Evolutionary conservation across 2,329 filamentous ascomycete species (phyloP).

Genomic region (Fusarium buharicum): DNA sequence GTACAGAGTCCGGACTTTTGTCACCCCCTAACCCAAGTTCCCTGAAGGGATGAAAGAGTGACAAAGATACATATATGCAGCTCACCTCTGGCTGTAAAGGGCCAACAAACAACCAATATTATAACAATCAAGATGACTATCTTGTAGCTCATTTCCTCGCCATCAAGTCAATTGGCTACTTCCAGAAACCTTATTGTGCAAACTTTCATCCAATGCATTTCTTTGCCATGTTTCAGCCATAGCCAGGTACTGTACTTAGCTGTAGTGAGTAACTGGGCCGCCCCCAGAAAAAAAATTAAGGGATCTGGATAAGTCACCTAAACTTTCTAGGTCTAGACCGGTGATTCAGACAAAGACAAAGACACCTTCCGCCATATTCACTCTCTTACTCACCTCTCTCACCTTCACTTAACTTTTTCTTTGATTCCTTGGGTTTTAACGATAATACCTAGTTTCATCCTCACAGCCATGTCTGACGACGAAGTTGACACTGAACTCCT

Average conservation of each 20-base stretch:
- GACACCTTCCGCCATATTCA: constrained; percentile 21
- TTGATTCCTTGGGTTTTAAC: neutral
- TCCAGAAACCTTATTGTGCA: neutral
- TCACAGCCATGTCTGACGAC: constrained; percentile 80
- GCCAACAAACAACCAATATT: constrained; percentile 4
- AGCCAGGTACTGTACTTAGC: constrained; percentile 6
- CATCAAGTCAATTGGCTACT: constrained; percentile 4
- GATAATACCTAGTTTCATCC: neutral
- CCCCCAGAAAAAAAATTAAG: constrained; percentile 20
- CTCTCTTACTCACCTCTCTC: constrained; percentile 12
- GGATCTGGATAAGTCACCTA: constrained; percentile 26
- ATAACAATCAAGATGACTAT: neutral
- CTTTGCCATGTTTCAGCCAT: neutral
- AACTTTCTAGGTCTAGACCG: constrained; percentile 26
- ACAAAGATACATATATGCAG: constrained; percentile 1
- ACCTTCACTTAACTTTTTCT: constrained; percentile 3
- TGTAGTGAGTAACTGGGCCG: constrained; percentile 1
- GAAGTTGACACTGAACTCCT: constrained; percentile 90
- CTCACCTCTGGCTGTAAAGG: neutral
- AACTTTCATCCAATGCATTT: constrained; percentile 1
- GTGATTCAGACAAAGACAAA: constrained; percentile 39
- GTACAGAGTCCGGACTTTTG: no score
- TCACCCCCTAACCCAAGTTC: no score
- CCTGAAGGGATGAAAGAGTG: constrained; percentile 2
- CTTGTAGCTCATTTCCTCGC: neutral